phyloP scores from a whole-genome alignment of 345 rosid species.

The Eucalyptus marginata region DNA sequence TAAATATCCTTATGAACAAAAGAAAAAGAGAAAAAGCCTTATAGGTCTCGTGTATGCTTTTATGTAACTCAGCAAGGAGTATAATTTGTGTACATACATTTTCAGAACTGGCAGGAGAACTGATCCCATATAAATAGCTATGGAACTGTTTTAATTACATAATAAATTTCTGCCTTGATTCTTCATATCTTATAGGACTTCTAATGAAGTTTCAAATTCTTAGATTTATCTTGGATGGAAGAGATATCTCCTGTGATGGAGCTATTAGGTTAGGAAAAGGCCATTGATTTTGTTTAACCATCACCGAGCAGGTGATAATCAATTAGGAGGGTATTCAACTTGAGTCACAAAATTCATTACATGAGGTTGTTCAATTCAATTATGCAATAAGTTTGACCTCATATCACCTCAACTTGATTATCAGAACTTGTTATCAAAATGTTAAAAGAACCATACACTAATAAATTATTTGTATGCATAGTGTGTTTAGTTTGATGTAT shows the following conservation, averaged over 20 bases:
- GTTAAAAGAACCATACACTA: background rate
- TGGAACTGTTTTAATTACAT: background rate
- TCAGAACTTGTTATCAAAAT: background rate
- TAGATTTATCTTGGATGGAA: background rate
- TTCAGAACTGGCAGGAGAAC: background rate
- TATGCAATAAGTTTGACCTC: background rate
- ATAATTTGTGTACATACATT: background rate
- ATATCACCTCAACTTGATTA: background rate
- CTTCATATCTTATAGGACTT: background rate
- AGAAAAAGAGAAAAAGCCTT: background rate
- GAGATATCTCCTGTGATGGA: background rate
- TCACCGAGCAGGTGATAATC: background rate
- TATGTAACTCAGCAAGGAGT: background rate
- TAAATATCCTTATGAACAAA: background rate
- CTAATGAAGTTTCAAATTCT: background rate
- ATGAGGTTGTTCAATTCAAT: background rate
- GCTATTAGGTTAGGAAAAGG: background rate
- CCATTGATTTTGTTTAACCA: background rate
- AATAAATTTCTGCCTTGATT: background rate
- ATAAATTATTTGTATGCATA: background rate
- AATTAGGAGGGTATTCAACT: background rate
- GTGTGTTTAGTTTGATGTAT: background rate
- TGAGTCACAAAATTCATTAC: background rate
- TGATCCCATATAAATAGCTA: background rate
- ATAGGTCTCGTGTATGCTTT: background rate